Conservation (phyloP, 2,329 filamentous ascomycete genomes). For the Exophiala sp. region DNA sequence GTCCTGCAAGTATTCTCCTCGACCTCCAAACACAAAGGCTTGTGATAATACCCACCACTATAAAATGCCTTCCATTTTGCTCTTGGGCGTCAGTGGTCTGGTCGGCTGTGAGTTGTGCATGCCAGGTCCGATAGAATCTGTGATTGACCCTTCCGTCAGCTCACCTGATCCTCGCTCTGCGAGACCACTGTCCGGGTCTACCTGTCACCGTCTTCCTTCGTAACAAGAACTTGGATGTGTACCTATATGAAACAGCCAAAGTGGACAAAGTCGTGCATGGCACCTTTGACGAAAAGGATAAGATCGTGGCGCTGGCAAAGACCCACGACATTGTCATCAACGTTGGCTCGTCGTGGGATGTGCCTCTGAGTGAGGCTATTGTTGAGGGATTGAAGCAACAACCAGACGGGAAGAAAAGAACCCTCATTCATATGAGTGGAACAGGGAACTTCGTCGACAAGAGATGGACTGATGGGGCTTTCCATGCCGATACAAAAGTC, state of each 20-base stretch:
- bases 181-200: conserved; percentile 3
- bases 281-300: conserved; percentile 15
- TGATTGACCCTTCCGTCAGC: conserved; percentile 1
- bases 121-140: neutral
- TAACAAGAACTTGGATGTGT: conserved; percentile 6
- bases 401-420: conserved; percentile 11
- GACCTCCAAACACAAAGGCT: neutral
- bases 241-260: conserved; percentile 12
- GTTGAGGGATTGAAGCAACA: conserved; percentile 13
- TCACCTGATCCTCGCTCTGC: conserved; percentile 12
- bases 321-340: conserved; percentile 15
- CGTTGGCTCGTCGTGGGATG: conserved; percentile 14
- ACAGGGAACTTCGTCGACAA: conserved; percentile 13
- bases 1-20: neutral
- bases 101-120: conserved; percentile 9
- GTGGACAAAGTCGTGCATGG: conserved; percentile 13
- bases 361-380: conserved; percentile 10
- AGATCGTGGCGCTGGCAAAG: conserved; percentile 7
- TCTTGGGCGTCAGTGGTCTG: conserved; percentile 10
- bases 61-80: conserved; percentile 11
- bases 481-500: conserved; percentile 4
- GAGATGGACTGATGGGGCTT: conserved; percentile 8
- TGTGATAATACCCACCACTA: neutral
- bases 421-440: conserved; percentile 13
- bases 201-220: conserved; percentile 13